Percentiles rank a stretch among this genome's conserved stretches.
phyloP scores from a whole-genome alignment of 2,329 filamentous ascomycete genomes.

The Chaetomium globosum region DNA sequence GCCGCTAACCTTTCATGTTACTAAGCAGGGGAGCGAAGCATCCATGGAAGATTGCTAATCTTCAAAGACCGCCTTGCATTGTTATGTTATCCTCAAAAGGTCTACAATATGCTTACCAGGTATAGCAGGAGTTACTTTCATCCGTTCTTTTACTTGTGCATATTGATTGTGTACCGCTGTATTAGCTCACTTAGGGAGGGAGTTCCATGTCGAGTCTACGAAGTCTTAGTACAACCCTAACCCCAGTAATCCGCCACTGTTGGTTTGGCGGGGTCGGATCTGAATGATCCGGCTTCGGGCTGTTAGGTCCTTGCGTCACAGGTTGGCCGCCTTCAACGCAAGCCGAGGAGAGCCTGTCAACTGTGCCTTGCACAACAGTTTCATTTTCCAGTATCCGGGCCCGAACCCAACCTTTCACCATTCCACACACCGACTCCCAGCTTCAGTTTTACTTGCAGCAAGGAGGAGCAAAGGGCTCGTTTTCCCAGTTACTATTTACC shows the following conservation, averaged over 20 bases:
- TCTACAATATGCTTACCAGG: neutral
- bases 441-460: neutral
- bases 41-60: neutral
- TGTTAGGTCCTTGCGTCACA: slow-evolving; percentile 21
- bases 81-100: too few species aligned
- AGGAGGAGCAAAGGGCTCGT: too few species aligned
- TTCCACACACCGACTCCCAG: neutral
- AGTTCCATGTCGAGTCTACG: too few species aligned
- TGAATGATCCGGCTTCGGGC: slow-evolving; percentile 22
- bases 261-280: slow-evolving; percentile 2
- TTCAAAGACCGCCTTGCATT: neutral
- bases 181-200: too few species aligned
- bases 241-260: neutral
- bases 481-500: neutral
- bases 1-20: slow-evolving; percentile 1
- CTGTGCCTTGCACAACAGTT: slow-evolving; percentile 9
- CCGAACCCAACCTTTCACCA: neutral
- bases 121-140: neutral
- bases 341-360: neutral
- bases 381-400: neutral
- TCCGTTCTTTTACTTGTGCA: neutral
- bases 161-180: too few species aligned
- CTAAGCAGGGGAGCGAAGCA: slow-evolving; percentile 12
- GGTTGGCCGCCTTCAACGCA: slow-evolving; percentile 13
- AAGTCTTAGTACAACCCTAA: neutral